A percentile compares a stretch with the other conserved stretches of the same genome.
Evolutionary conservation across 768 basidiomycete species (phyloP).

Genomic region (Cystofilobasidium capitatum): DNA sequence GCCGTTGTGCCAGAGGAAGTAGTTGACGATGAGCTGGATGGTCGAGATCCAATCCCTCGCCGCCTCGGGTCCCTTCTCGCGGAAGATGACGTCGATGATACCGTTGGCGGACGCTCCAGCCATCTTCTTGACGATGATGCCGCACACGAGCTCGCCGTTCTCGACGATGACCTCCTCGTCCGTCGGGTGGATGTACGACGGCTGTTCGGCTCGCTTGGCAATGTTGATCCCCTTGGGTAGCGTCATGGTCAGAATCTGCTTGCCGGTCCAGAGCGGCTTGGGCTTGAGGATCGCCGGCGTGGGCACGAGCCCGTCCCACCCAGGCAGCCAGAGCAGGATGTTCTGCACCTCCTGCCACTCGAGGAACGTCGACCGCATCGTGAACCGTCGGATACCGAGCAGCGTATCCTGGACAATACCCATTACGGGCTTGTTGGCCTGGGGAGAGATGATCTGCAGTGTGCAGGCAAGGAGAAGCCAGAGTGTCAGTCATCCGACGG

Average conservation of each 20-base stretch:
- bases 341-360: constrained; percentile 96
- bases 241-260: constrained; percentile 83
- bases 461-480: background rate
- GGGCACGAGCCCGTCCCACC: constrained; percentile 90
- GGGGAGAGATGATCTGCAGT: constrained; percentile 86
- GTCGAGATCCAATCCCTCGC: constrained; percentile 85
- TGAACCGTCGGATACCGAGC: constrained; percentile 94
- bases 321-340: constrained; percentile 93
- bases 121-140: constrained; percentile 97
- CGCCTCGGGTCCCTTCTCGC: constrained; percentile 90
- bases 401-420: constrained; percentile 98
- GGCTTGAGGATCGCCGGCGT: constrained; percentile 92
- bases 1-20: constrained; percentile 96
- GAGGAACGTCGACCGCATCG: constrained; percentile 84
- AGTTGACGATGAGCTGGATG: constrained; percentile 90
- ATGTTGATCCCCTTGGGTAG: constrained; percentile 91
- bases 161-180: constrained; percentile 95
- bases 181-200: constrained; percentile 68
- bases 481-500: constrained; percentile 3
- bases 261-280: constrained; percentile 94
- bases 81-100: constrained; percentile 90
- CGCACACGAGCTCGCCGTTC: constrained; percentile 89
- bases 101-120: constrained; percentile 85
- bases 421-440: constrained; percentile 99
- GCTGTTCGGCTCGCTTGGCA: constrained; percentile 48